phyloP scores from a whole-genome alignment of 73 alveolate genomes.

The Breviolum minutum region DNA sequence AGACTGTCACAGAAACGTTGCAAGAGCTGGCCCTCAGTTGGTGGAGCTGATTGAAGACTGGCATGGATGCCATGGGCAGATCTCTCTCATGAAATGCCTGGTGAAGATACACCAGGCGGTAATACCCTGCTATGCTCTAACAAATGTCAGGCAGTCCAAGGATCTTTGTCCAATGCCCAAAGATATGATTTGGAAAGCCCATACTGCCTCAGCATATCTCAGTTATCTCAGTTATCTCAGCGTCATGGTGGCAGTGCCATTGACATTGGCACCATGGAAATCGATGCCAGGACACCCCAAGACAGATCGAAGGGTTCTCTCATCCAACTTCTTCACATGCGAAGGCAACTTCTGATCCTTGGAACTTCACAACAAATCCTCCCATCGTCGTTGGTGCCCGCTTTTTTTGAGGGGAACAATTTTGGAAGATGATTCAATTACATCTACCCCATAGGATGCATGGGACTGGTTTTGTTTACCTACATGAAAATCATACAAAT shows the following conservation, averaged over 20 bases:
- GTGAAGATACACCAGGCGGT: too few relatives aligned
- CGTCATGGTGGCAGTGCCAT: not conserved
- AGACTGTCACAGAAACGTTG: slow-evolving; percentile 79
- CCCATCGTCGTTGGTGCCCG: too few relatives aligned
- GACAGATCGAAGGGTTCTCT: slow-evolving; percentile 66
- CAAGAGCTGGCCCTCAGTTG: slow-evolving; percentile 11
- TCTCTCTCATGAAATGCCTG: too few relatives aligned
- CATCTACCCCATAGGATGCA: too few relatives aligned
- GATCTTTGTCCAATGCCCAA: slow-evolving; percentile 69
- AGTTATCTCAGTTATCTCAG: not conserved
- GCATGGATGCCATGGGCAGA: too few relatives aligned
- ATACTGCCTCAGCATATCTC: slow-evolving; percentile 14
- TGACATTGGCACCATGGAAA: not conserved
- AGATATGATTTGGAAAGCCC: slow-evolving; percentile 76
- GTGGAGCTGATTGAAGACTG: too few relatives aligned
- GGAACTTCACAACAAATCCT: too few relatives aligned
- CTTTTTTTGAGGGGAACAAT: too few relatives aligned
- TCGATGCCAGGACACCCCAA: slow-evolving; percentile 13
- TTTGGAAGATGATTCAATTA: not conserved
- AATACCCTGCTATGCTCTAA: not conserved
- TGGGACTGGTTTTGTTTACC: too few relatives aligned
- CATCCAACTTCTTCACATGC: slow-evolving; percentile 70
- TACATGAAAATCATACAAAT: too few relatives aligned
- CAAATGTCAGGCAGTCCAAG: not conserved
- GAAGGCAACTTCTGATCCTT: slow-evolving; percentile 69